Evolutionary conservation across 148 eudicot species (phyloP).

Genomic region (Fagopyrum esculentum): DNA sequence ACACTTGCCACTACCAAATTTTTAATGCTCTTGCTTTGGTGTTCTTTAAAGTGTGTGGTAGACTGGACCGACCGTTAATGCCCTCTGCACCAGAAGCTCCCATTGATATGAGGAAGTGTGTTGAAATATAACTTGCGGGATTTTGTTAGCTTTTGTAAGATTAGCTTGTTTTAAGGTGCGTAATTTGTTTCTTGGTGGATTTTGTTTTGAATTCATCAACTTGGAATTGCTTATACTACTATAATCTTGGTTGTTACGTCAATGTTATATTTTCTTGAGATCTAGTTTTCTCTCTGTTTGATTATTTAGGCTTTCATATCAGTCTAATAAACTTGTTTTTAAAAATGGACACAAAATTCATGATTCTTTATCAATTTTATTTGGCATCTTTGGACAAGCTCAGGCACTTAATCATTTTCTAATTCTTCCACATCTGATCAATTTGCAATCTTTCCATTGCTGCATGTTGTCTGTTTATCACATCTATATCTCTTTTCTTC

Average conservation of each 20-base stretch:
- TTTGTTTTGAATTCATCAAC: neutral
- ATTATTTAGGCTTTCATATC: neutral
- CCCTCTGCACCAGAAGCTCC: neutral
- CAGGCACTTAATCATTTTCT: neutral
- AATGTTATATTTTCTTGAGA: neutral
- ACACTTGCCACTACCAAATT: constrained; percentile 11
- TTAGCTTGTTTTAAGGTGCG: neutral
- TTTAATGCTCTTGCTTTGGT: constrained; percentile 8
- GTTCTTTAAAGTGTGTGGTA: neutral
- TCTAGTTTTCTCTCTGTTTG: neutral
- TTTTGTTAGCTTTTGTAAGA: neutral
- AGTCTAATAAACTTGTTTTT: neutral
- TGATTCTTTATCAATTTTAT: neutral
- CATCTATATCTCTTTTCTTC: neutral
- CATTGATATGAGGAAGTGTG: neutral
- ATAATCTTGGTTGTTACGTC: neutral
- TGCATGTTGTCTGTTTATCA: neutral
- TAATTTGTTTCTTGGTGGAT: neutral
- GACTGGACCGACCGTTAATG: neutral
- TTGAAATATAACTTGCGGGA: neutral
- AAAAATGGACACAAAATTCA: neutral
- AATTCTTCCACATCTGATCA: neutral
- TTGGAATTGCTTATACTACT: neutral
- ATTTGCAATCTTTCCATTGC: neutral
- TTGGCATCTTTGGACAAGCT: neutral